Evolutionary conservation across 108 stramenopile genomes (phyloP), one percentile per base, ranked within the genome.

Genomic region (Nitzschia inconspicua): DNA sequence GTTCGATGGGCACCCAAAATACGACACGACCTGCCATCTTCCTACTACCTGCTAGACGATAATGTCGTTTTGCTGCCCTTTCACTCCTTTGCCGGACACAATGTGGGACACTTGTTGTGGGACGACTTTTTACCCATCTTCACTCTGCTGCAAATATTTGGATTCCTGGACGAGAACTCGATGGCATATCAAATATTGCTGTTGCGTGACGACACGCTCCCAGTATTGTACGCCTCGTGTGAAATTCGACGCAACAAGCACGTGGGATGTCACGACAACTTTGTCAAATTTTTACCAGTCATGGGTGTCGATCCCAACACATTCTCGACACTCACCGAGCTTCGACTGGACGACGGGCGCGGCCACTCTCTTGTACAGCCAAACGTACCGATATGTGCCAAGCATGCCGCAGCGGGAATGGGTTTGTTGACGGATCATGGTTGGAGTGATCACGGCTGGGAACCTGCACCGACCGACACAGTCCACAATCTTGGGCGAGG

Each of bases 381-480:
- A n/a, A n/a, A n/a, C n/a, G n/a, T n/a, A n/a, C 50, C 65, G 28
- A 49, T 81, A 16, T 81, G 80, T 60, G 51, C 73, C 43, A 60
- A 57, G 28, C 57, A 76, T 47, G 72, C 76, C 7, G 76, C 66
- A 1, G 76, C 80, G 11, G 80, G 80, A 31, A 30, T 81, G 41
- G 80, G 80, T 1, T 65, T 73, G 75, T 50, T 81, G 47, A 69
- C 76, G 16, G 80, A 81, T 48, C 80, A 81, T 63, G 80, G 80
- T 18, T 25, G 59, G 27, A 72, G 72, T 22, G 64, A 60, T 30
- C 76, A 77, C 26, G 76, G 76, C 10, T 73, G 72, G 76, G 39
- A 1, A 2, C 37, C 56, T 28, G 34, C 53, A 3, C 53, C 37
- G 18, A 66, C 67, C 42, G 61, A 34, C 13, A 44, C 54, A 39